phyloP scores from a whole-genome alignment of 129 eudicot genomes.

The Glebionis coronaria region DNA sequence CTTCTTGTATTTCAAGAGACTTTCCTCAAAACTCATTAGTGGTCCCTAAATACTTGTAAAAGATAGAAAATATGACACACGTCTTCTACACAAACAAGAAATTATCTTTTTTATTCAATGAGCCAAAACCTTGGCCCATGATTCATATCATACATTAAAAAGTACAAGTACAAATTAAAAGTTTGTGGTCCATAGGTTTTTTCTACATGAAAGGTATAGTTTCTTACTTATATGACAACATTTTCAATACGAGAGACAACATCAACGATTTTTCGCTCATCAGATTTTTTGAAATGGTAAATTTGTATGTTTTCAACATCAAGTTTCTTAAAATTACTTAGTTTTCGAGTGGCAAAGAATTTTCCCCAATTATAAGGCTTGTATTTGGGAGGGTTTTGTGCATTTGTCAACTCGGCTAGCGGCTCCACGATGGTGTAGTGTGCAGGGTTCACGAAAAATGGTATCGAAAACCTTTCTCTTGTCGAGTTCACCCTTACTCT shows the following conservation, averaged over 20 bases:
- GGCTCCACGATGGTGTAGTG: constrained; percentile 59
- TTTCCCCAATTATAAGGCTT: constrained; percentile 64
- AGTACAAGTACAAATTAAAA: neutral
- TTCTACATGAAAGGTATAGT: constrained; percentile 1
- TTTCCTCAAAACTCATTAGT: too few relatives aligned
- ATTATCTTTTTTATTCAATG: constrained; percentile 1
- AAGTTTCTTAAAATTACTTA: constrained; percentile 64
- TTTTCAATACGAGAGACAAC: too few relatives aligned
- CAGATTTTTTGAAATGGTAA: constrained; percentile 40
- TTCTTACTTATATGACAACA: too few relatives aligned
- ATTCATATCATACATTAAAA: neutral
- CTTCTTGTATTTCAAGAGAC: too few relatives aligned
- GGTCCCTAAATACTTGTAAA: too few relatives aligned
- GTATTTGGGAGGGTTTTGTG: constrained; percentile 61
- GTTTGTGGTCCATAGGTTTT: neutral
- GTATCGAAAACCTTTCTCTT: constrained; percentile 75
- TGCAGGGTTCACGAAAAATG: constrained; percentile 66
- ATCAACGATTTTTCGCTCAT: neutral
- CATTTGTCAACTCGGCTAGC: constrained; percentile 42
- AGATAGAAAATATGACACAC: too few relatives aligned
- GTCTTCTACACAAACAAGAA: neutral
- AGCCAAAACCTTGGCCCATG: neutral
- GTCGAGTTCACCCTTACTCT: constrained; percentile 61
- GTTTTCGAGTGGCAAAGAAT: constrained; percentile 44
- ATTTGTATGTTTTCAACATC: constrained; percentile 65